phyloP scores from a whole-genome alignment of 2,329 filamentous ascomycete genomes.

The Stagonosporopsis vannaccii region DNA sequence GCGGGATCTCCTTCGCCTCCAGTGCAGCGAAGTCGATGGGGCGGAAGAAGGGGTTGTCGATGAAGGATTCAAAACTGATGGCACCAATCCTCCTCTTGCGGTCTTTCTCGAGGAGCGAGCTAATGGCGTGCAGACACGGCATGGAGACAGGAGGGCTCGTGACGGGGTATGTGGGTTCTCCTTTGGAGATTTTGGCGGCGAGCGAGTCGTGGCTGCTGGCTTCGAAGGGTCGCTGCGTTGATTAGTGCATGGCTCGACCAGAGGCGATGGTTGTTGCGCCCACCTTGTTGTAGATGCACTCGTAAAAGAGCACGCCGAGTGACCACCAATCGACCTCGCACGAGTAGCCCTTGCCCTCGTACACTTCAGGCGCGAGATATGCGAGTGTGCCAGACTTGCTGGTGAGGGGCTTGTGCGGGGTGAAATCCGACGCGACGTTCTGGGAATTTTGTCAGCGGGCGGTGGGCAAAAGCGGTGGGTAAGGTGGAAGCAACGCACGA shows the following conservation, averaged over 20 bases:
- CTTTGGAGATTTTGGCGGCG: conserved; percentile 80
- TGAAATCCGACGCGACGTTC: conserved; percentile 96
- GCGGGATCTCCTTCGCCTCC: conserved; percentile 86
- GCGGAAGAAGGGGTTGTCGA: conserved; percentile 87
- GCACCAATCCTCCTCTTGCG: conserved; percentile 83
- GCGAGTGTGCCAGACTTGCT: conserved; percentile 97
- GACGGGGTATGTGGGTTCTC: conserved; percentile 85
- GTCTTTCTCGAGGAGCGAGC: conserved; percentile 81
- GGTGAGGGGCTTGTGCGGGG: conserved; percentile 80
- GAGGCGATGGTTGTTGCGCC: conserved; percentile 20
- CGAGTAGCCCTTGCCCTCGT: conserved; percentile 86
- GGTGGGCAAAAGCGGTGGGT: too few relatives aligned
- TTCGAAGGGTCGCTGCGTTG: conserved; percentile 82
- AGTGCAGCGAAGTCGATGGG: conserved; percentile 83
- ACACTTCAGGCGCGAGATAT: conserved; percentile 95
- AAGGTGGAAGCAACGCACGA: conserved; percentile 68
- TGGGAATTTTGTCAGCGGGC: conserved; percentile 55
- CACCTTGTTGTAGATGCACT: conserved; percentile 99
- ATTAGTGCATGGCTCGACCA: conserved; percentile 5
- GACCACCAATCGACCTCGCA: conserved; percentile 99
- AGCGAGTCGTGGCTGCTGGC: conserved; percentile 84
- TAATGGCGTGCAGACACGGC: conserved; percentile 87
- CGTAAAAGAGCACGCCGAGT: conserved; percentile 95
- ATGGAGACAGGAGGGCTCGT: conserved; percentile 90
- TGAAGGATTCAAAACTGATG: conserved; percentile 82